A percentile compares a stretch with the other conserved stretches of the same genome.
phyloP scores from a whole-genome alignment of 352 stramenopile genomes.

The Phytophthora constricta region DNA sequence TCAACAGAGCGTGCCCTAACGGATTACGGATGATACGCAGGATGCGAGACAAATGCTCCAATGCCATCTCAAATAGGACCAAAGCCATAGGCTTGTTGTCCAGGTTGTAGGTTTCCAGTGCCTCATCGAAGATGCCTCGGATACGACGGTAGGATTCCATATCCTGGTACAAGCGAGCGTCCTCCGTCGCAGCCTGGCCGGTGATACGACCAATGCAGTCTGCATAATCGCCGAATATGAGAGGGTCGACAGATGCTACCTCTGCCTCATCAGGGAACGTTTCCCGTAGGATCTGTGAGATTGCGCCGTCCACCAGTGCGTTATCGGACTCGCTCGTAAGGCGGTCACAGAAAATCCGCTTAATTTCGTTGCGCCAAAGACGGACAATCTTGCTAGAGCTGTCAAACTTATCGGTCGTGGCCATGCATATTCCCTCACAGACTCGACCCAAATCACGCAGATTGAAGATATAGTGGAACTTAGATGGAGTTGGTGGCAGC shows the following conservation, averaged over 20 bases:
- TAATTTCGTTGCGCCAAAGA: conserved; percentile 94
- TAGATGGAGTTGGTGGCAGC: conserved; percentile 92
- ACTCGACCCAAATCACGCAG: conserved; percentile 94
- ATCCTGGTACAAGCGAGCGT: conserved; percentile 93
- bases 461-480: conserved; percentile 98
- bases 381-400: conserved; percentile 75
- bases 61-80: conserved; percentile 96
- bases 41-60: conserved; percentile 94
- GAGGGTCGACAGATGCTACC: conserved; percentile 72
- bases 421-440: conserved; percentile 95
- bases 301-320: conserved; percentile 76
- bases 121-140: conserved; percentile 92
- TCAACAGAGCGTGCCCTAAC: conserved; percentile 92
- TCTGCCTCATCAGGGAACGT: conserved; percentile 75
- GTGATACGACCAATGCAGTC: conserved; percentile 84
- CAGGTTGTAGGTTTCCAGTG: conserved; percentile 94
- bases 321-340: conserved; percentile 91
- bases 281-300: conserved; percentile 78
- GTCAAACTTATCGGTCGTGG: conserved; percentile 91
- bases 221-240: conserved; percentile 94
- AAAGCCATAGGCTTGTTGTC: conserved; percentile 96
- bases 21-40: conserved; percentile 93
- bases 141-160: conserved; percentile 93
- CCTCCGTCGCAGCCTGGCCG: conserved; percentile 59
- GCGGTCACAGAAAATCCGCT: conserved; percentile 94